Base-by-base conservation (phyloP, 805 yeast species). In the Starmera quercuum region DNA sequence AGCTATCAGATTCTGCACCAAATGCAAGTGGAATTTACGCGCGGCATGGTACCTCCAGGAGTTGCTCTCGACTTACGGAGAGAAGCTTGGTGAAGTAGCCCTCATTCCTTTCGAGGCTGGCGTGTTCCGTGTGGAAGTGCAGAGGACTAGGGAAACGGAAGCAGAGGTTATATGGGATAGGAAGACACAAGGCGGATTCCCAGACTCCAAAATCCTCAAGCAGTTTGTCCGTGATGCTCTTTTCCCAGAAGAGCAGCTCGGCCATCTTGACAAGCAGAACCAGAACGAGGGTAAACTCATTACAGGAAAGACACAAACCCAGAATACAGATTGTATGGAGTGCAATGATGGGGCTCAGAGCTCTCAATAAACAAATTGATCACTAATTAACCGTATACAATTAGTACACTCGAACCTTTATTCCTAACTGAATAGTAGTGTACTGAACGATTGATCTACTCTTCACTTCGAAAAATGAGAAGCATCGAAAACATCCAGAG, bases 41-140 rank as follows among this genome's bases (percentile, higher is more conserved):
- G 94, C 95, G 2, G 70, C 84, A 0, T 87, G 95, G 95, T 84
- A 84, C 45, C 62, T 76, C 21, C 95, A 83, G 52, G 96, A 86
- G 55, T 61, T 87, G 2, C 58, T 86, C n/a, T 85, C 82, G 48
- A 87, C 96, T 0, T 87, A 85, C 54, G 78, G 77, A 4, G 54
- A 58, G 5, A 61, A 63, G 16, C 47, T 76, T 7, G 77, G 76
- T 12, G 81, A 78, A 36, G 71, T 78, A 3, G 58, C 75, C 0
- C 50, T 71, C 52, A 55, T 58, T 29, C 67, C 85, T 49, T 51
- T 66, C 34, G 49, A 58, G 35, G 49, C 66, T 26, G 94, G 76
- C 9, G 73, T 75, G 6, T 86, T 86, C 51, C 64, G 67, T 36
- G 72, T 88, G 13, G 60, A 64, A 14, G 67, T 78, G 37, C 64